These are phyloP conservation scores for Candida coquimbonensis DNA, from an alignment of 805 yeast species.

Conservation along the genomic window DNA sequence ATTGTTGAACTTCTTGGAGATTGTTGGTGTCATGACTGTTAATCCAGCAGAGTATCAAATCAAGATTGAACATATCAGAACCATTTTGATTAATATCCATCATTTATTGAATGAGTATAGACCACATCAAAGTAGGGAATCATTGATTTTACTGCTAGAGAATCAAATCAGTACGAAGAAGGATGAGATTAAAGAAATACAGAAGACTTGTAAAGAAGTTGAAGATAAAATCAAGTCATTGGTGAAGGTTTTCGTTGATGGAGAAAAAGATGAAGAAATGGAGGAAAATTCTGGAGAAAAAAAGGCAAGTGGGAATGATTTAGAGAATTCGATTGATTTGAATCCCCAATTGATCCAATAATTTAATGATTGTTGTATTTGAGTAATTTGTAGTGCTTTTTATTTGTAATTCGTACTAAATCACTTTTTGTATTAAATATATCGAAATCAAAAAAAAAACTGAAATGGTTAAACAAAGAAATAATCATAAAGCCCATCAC, in stretches of 20 bases:
- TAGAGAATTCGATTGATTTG: too few species aligned
- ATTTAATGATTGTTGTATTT: too few species aligned
- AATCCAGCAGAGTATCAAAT: constrained; percentile 58
- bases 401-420: too few species aligned
- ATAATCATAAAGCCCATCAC: not conserved
- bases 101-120: constrained; percentile 88
- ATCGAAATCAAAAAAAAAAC: not conserved
- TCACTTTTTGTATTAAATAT: too few species aligned
- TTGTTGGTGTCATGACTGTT: constrained; percentile 68
- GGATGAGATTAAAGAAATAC: constrained; percentile 40
- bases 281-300: too few species aligned
- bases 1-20: constrained; percentile 71
- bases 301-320: too few species aligned
- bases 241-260: constrained; percentile 24
- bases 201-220: constrained; percentile 34
- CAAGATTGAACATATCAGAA: constrained; percentile 73
- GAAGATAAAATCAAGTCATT: constrained; percentile 29
- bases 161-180: constrained; percentile 63
- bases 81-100: constrained; percentile 81
- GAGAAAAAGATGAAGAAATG: constrained; percentile 1
- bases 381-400: too few species aligned
- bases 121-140: constrained; percentile 92
- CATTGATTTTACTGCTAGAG: constrained; percentile 65
- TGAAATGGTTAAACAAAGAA: not conserved
- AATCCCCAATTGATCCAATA: too few species aligned